Conservation (phyloP, 805 yeast genomes). For the Metschnikowia orientalis region DNA sequence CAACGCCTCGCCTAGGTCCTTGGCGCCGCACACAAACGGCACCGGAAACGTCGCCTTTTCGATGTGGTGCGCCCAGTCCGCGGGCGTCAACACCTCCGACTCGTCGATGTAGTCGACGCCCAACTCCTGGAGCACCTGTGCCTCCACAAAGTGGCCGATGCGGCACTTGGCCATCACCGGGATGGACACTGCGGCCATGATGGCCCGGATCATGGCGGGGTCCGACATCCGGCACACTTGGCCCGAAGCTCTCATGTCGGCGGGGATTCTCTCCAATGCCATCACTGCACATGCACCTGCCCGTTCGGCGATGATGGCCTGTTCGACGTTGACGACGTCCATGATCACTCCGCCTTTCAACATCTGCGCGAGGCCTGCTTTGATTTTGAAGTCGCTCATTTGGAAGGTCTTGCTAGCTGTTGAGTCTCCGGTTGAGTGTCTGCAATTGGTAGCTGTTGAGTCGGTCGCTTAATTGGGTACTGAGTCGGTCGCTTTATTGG, state of each 20-base stretch:
- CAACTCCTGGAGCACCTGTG: conserved; percentile 67
- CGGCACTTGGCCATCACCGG: conserved; percentile 86
- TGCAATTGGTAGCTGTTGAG: no score
- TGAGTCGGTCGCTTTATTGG: no score
- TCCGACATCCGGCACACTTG: conserved; percentile 85
- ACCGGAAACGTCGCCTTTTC: conserved; percentile 55
- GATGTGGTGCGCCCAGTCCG: conserved; percentile 66
- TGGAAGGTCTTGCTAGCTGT: no score
- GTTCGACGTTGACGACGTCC: conserved; percentile 77
- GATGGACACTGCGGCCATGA: conserved; percentile 65
- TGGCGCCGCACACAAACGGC: conserved; percentile 84
- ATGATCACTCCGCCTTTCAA: conserved; percentile 72
- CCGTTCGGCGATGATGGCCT: conserved; percentile 71
- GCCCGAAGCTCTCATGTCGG: conserved; percentile 78
- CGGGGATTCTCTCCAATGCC: conserved; percentile 84
- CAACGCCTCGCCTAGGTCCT: conserved; percentile 75
- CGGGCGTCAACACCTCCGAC: conserved; percentile 80
- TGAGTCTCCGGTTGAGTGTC: no score
- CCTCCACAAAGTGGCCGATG: conserved; percentile 80
- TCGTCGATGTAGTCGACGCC: conserved; percentile 80
- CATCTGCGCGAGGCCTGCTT: conserved; percentile 83
- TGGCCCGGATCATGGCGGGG: conserved; percentile 70
- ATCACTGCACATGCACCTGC: conserved; percentile 90
- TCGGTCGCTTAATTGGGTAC: no score
- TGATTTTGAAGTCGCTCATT: conserved; percentile 39